Evolutionary conservation across 1,139 yeast genomes (phyloP), one percentile per base, ranked within the genome.

Genomic region (Scheffersomyces lignicola): DNA sequence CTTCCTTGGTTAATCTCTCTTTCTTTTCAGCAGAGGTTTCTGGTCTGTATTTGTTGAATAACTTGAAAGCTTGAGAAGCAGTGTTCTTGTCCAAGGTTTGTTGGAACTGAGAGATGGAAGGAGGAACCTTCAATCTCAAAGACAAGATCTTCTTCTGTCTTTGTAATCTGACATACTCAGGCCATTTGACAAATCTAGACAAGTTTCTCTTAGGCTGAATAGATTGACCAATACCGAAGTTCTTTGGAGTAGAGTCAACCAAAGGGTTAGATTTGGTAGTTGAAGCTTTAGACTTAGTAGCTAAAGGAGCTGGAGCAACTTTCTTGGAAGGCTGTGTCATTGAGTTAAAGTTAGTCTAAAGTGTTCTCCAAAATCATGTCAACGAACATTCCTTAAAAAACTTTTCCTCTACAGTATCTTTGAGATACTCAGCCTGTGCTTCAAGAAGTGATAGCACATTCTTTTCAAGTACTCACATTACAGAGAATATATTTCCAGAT

Each of bases 41-140:
- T 65, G 97, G 97, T 76, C 95, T 83, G 87, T 89, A 90, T 78
- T 88, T 89, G 94, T 87, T 87, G 77, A 89, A 81, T 61, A 89
- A 83, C 78, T 89, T 89, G 81, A 89, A 84, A 54, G 94, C 79
- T 76, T 86, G 95, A 57, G 96, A 76, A 62, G 97, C 97, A 56
- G 96, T 83, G 86, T 89, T 89, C 83, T 89, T 89, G 83, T 89
- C 97, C 69, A 90, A 79, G 58, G 90, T 83, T 72, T 83, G 75
- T 64, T 87, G 86, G 83, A 89, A 90, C 76, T 90, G 97, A 53
- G 97, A 78, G 64, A 90, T 82, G 52, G 97, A 85, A 62, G 97
- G 97, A 54, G 97, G 97, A 63, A 90, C 97, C 85, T 90, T 90
- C 65, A 90, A 81, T 82, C 97, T 88, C 69, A 88, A 69, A 59